These are phyloP conservation scores for Aspergillus steynii DNA, from an alignment of 495 filamentous ascomycete species.

Conservation along the genomic window DNA sequence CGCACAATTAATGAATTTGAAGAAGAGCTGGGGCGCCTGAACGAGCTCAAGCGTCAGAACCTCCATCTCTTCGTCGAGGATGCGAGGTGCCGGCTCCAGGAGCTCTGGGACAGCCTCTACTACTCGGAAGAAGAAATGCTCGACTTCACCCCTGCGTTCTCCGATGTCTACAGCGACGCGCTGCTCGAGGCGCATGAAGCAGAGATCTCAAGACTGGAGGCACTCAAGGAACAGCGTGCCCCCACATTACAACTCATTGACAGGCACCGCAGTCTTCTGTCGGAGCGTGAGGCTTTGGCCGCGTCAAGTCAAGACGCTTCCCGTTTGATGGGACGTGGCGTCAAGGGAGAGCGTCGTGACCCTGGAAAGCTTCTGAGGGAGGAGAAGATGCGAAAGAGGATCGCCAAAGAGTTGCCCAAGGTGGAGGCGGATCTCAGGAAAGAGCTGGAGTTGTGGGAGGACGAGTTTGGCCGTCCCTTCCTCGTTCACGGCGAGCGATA, in stretches of 20 bases:
- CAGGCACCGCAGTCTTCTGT: slow-evolving; percentile 77
- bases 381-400: slow-evolving; percentile 97
- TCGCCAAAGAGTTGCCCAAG: slow-evolving; percentile 93
- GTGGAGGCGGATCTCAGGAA: slow-evolving; percentile 79
- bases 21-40: slow-evolving; percentile 80
- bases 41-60: slow-evolving; percentile 92
- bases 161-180: slow-evolving; percentile 78
- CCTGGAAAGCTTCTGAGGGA: slow-evolving; percentile 92
- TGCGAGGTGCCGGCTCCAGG: slow-evolving; percentile 82
- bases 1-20: slow-evolving; percentile 92
- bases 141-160: slow-evolving; percentile 93
- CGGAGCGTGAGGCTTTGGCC: slow-evolving; percentile 85
- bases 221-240: slow-evolving; percentile 81
- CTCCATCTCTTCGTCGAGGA: slow-evolving; percentile 95
- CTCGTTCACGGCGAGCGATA: slow-evolving; percentile 90
- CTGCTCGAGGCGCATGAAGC: slow-evolving; percentile 85
- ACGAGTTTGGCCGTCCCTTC: slow-evolving; percentile 91
- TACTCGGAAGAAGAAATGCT: slow-evolving; percentile 98
- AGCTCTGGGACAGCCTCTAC: slow-evolving; percentile 91
- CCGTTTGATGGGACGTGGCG: slow-evolving; percentile 81
- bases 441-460: slow-evolving; percentile 83
- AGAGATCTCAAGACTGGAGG: slow-evolving; percentile 80
- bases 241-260: slow-evolving; percentile 82
- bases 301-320: slow-evolving; percentile 91
- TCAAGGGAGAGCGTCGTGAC: slow-evolving; percentile 88